Conservation (phyloP, 148 eudicot species). For the Bassia scoparia region DNA sequence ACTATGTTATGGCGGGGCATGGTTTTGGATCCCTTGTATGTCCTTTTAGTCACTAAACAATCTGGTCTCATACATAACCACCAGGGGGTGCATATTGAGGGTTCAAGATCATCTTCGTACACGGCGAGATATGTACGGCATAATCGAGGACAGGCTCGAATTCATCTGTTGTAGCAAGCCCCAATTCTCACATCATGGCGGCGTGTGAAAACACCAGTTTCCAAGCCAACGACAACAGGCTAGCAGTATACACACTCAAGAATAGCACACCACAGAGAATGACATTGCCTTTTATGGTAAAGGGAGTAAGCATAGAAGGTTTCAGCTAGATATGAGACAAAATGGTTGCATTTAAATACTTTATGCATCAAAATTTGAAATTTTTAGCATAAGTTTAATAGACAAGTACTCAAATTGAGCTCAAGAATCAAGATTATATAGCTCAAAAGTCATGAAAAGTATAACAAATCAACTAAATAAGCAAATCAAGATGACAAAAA, state of each 20-base stretch:
- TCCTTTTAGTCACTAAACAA: conserved; percentile 46
- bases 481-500: neutral
- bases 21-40: conserved; percentile 57
- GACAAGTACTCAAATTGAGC: neutral
- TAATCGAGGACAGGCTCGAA: conserved; percentile 87
- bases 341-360: neutral
- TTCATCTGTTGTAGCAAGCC: conserved; percentile 76
- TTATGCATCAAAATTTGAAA: conserved; percentile 8
- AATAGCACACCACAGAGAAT: conserved; percentile 65
- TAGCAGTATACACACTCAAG: conserved; percentile 90
- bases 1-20: conserved; percentile 74
- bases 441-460: neutral
- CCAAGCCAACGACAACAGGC: conserved; percentile 94
- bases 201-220: conserved; percentile 78
- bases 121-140: conserved; percentile 83
- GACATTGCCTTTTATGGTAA: conserved; percentile 47
- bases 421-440: neutral
- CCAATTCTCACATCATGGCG: conserved; percentile 88
- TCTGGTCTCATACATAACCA: conserved; percentile 75
- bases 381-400: neutral
- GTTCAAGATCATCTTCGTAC: conserved; percentile 74
- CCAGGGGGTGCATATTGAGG: conserved; percentile 78
- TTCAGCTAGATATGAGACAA: neutral
- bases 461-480: neutral
- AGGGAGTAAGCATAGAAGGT: conserved; percentile 20